A percentile compares a stretch with the other conserved stretches of the same genome.
phyloP scores from a whole-genome alignment of 2,329 filamentous ascomycete genomes.

The Pyricularia pennisetigena region DNA sequence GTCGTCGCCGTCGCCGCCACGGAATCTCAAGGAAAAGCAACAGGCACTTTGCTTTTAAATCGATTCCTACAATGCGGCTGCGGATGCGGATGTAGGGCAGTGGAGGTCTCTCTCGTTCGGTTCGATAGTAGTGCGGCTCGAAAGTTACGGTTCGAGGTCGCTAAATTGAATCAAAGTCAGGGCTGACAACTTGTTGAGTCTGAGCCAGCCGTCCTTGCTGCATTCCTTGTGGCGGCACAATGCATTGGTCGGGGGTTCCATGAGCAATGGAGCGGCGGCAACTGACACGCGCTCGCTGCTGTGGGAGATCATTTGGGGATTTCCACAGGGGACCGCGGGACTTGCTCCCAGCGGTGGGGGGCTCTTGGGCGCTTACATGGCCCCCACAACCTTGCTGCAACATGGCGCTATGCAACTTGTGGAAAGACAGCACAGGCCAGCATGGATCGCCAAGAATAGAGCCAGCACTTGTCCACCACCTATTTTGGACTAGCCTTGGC shows the following conservation, averaged over 20 bases:
- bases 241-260: neutral
- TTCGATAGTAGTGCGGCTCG: neutral
- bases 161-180: neutral
- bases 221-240: neutral
- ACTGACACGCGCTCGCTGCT: neutral
- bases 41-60: neutral
- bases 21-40: neutral
- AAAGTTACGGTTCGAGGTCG: neutral
- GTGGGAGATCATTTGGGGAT: conserved; percentile 2
- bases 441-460: neutral
- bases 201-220: neutral
- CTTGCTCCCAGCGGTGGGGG: neutral
- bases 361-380: neutral
- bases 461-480: neutral
- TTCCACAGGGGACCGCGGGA: neutral
- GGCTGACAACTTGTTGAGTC: neutral
- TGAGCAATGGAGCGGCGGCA: neutral
- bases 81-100: neutral
- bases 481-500: neutral
- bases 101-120: too few relatives aligned
- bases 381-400: neutral
- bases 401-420: neutral
- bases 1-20: neutral
- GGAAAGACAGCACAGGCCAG: neutral
- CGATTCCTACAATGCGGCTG: neutral